Evolutionary conservation across 1,139 yeast genomes (phyloP).

Genomic region (Oligophagozyma castellii): DNA sequence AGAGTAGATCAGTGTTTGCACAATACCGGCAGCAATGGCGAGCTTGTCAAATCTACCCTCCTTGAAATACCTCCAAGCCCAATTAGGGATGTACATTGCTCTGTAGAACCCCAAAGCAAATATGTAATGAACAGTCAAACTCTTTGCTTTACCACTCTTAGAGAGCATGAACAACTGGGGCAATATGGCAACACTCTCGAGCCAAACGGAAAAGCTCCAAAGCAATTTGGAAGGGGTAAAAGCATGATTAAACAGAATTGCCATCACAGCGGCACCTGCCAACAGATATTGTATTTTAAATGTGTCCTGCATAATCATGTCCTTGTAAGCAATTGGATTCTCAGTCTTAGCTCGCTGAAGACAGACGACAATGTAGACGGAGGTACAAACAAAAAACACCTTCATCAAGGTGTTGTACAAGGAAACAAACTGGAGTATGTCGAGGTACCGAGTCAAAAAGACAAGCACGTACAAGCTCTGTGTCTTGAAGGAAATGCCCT

Average conservation of each 20-base stretch:
- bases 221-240: conserved; percentile 32
- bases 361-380: conserved; percentile 61
- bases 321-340: conserved; percentile 39
- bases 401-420: conserved; percentile 73
- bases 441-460: conserved; percentile 67
- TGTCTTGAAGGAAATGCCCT: conserved; percentile 82
- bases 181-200: conserved; percentile 80
- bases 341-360: conserved; percentile 33
- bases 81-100: conserved; percentile 80
- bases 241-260: conserved; percentile 22
- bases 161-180: conserved; percentile 89
- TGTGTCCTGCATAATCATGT: conserved; percentile 53
- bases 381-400: conserved; percentile 60
- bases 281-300: conserved; percentile 65
- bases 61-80: conserved; percentile 74
- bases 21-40: conserved; percentile 62
- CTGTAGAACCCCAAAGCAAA: conserved; percentile 87
- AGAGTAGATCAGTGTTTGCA: conserved; percentile 79
- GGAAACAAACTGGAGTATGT: conserved; percentile 41
- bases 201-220: conserved; percentile 75
- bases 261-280: conserved; percentile 44
- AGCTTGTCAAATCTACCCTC: conserved; percentile 61
- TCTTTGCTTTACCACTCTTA: conserved; percentile 78
- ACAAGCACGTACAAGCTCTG: conserved; percentile 71
- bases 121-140: conserved; percentile 80